These are phyloP conservation scores for Cercophora newfieldiana DNA, from an alignment of 495 filamentous ascomycete species.

Conservation along the genomic window DNA sequence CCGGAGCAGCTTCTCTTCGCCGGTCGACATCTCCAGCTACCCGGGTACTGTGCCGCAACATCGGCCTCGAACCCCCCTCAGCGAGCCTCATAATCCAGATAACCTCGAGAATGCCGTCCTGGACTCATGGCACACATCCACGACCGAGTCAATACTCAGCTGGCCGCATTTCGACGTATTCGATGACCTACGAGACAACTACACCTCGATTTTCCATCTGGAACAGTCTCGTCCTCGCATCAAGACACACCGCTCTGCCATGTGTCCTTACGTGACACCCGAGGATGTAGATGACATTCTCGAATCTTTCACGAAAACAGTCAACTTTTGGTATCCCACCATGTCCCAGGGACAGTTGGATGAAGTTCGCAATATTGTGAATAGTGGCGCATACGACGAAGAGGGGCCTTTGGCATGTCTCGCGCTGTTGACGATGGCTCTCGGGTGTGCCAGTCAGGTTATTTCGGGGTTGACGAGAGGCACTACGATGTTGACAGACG, in stretches of 20 bases:
- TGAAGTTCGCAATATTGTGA: conserved; percentile 17
- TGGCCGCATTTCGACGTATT: conserved; percentile 36
- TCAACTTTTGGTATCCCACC: conserved; percentile 44
- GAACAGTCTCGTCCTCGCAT: conserved; percentile 30
- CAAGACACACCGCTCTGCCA: conserved; percentile 15
- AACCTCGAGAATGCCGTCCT: conserved; percentile 37
- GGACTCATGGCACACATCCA: conserved; percentile 33
- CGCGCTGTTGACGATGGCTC: conserved; percentile 35
- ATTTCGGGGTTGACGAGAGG: conserved; percentile 18
- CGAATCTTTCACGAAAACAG: conserved; percentile 29
- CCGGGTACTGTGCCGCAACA: not conserved
- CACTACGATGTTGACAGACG: conserved; percentile 1
- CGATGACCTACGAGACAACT: conserved; percentile 32
- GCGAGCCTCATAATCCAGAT: conserved; percentile 11
- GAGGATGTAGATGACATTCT: conserved; percentile 43
- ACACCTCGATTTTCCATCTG: conserved; percentile 36
- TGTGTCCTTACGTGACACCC: conserved; percentile 36
- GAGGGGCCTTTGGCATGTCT: conserved; percentile 27
- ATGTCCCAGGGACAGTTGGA: conserved; percentile 27
- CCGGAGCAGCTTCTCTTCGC: conserved; percentile 22
- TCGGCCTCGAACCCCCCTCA: conserved; percentile 1
- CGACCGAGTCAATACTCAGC: conserved; percentile 35
- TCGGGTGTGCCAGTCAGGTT: conserved; percentile 35
- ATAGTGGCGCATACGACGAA: conserved; percentile 23
- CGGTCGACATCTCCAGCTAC: conserved; percentile 21